A percentile compares a stretch with the other conserved stretches of the same genome.
Conservation (phyloP, 148 eudicot genomes). For the Silene latifolia region DNA sequence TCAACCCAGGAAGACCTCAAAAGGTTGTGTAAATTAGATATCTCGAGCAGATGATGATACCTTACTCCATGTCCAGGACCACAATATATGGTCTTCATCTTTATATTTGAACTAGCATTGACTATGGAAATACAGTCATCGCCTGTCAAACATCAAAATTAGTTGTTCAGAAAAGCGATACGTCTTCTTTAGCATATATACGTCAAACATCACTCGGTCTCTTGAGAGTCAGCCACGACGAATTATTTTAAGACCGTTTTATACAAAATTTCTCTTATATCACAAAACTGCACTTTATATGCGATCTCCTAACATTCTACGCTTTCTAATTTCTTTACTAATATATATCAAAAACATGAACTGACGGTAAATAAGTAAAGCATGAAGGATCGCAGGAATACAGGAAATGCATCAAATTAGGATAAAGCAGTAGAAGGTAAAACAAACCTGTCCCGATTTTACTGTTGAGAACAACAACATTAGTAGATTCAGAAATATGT, state of each 20-base stretch:
- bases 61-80: conserved; percentile 98
- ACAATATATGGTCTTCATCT: conserved; percentile 89
- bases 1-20: conserved; percentile 5
- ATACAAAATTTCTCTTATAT: too few relatives aligned
- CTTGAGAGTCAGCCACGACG: too few relatives aligned
- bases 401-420: conserved; percentile 1
- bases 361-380: neutral
- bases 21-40: neutral
- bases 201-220: too few relatives aligned
- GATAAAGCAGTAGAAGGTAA: conserved; percentile 18
- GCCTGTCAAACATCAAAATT: conserved; percentile 43
- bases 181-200: neutral
- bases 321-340: neutral
- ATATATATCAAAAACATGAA: too few relatives aligned
- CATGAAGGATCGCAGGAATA: neutral
- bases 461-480: conserved; percentile 67
- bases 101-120: conserved; percentile 75
- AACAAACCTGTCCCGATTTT: conserved; percentile 84
- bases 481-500: conserved; percentile 70
- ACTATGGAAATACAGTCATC: conserved; percentile 96
- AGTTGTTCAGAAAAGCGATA: conserved; percentile 1
- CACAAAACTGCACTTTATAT: too few relatives aligned
- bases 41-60: conserved; percentile 25
- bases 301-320: neutral
- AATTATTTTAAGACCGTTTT: too few relatives aligned